Percentiles rank a stretch among this genome's conserved stretches.
phyloP scores from a whole-genome alignment of 2,329 filamentous ascomycete species.

The Acephala macrosclerotiorum region DNA sequence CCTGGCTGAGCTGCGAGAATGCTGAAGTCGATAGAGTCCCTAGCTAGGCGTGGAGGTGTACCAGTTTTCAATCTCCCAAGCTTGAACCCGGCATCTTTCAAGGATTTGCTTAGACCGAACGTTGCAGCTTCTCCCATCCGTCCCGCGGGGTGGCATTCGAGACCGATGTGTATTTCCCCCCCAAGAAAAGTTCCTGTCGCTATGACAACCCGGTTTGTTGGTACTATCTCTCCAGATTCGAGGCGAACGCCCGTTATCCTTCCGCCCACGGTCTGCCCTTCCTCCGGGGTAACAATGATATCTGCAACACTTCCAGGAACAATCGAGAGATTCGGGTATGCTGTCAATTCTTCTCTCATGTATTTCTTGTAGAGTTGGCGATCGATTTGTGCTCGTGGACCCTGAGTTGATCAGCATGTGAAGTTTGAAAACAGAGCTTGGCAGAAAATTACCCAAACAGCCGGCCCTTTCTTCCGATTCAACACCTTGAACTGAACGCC shows the following conservation, averaged over 20 bases:
- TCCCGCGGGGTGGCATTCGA: constrained; percentile 84
- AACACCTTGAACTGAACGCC: constrained; percentile 93
- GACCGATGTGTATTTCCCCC: constrained; percentile 94
- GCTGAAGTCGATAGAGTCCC: constrained; percentile 81
- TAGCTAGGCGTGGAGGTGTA: constrained; percentile 87
- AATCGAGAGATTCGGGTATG: constrained; percentile 81
- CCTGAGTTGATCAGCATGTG: constrained; percentile 49
- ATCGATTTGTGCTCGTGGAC: constrained; percentile 95
- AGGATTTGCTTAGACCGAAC: constrained; percentile 88
- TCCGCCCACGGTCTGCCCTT: constrained; percentile 61
- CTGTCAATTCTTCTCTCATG: constrained; percentile 85
- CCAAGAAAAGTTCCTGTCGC: constrained; percentile 96
- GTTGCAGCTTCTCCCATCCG: constrained; percentile 95
- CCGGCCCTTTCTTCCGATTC: constrained; percentile 89
- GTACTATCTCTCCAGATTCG: constrained; percentile 85
- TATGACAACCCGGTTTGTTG: constrained; percentile 84
- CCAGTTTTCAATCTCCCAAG: constrained; percentile 94
- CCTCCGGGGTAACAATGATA: constrained; percentile 74
- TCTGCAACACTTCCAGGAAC: constrained; percentile 90
- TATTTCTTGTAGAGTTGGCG: constrained; percentile 85
- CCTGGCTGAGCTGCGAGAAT: constrained; percentile 77
- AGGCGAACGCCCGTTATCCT: constrained; percentile 86
- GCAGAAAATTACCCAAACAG: constrained; percentile 73
- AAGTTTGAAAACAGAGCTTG: not conserved
- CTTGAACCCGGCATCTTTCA: constrained; percentile 86